Percentiles rank a stretch among this genome's conserved stretches.
Evolutionary conservation across 805 yeast species (phyloP).

Genomic region (Torulaspora franciscae): DNA sequence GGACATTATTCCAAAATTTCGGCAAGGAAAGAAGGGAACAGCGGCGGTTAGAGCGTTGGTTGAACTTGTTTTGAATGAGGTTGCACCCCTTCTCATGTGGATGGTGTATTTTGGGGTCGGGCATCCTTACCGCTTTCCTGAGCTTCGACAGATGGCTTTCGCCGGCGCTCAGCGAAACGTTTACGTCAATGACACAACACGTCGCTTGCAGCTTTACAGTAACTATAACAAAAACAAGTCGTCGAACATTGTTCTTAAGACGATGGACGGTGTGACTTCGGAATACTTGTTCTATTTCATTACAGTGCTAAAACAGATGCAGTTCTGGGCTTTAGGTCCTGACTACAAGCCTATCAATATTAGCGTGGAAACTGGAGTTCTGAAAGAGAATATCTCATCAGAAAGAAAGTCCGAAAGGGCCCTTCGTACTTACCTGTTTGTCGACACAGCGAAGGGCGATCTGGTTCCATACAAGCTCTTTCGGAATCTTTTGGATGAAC

Average conservation of each 20-base stretch:
- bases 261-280: conserved; percentile 3
- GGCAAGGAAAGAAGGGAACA: not conserved
- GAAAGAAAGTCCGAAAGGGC: not conserved
- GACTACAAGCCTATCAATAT: not conserved
- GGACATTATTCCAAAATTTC: not conserved
- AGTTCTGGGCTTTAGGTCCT: not conserved
- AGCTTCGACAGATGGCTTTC: conserved; percentile 4
- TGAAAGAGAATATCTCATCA: too few relatives aligned
- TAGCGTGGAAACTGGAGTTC: not conserved
- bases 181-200: conserved; percentile 5
- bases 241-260: not conserved
- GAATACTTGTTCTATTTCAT: conserved; percentile 3
- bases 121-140: conserved; percentile 8
- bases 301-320: conserved; percentile 1
- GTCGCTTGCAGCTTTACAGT: conserved; percentile 7
- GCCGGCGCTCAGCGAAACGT: conserved; percentile 10
- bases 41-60: not conserved
- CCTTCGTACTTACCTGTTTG: not conserved
- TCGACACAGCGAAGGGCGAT: conserved; percentile 2
- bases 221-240: conserved; percentile 5
- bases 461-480: not conserved
- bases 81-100: not conserved
- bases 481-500: too few relatives aligned
- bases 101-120: not conserved
- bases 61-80: not conserved